Evolutionary conservation across 176 grass and related monocot genomes (phyloP), one percentile per base, ranked within the genome.

Genomic region (Bolboschoenus planiculmis): DNA sequence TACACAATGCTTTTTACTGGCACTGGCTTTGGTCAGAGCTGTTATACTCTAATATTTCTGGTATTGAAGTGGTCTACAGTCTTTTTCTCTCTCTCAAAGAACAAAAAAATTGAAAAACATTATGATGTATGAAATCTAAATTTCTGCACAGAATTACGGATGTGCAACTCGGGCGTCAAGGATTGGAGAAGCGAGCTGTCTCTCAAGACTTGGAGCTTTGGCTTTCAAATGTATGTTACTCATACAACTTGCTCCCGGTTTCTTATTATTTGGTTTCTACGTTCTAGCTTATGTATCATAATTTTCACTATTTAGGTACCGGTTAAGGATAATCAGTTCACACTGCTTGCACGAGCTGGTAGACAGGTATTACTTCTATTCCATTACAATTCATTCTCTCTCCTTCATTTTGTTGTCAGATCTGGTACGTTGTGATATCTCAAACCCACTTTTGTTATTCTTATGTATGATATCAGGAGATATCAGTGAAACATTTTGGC

Each of bases 181-280:
- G 88, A 15, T 83, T 88, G 54, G 95, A 98, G 61, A 98, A 98
- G 84, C 95, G 95, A 50, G 95, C 92, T 48, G 95, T 98, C 60
- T 98, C 95, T 53, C 95, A 98, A 87, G 95, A 98, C 80, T 84
- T 98, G 68, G 89, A 98, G 75, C 92, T 98, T 83, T 98, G 95
- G 95, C 89, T 98, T 84, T 98, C 95, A 59, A 98, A 89, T 71
- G 95, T 98, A 87, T 68, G 82, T 10, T 87, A 18, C 64, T 53
- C 78, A 21, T 67, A 54, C 20, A 56, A 86, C 5, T 58, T 55
- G 55, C 58, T 56, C 35, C 10, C 29, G 14, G 8, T 51, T 39
- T 10, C n/a, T 40, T 40, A 59, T 80, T 59, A 30, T n/a, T 30
- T 79, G 31, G 33, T 36, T 10, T 80, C 2, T n/a, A n/a, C n/a